phyloP scores from a whole-genome alignment of 2,329 filamentous ascomycete genomes.

The Fusarium paranaense region DNA sequence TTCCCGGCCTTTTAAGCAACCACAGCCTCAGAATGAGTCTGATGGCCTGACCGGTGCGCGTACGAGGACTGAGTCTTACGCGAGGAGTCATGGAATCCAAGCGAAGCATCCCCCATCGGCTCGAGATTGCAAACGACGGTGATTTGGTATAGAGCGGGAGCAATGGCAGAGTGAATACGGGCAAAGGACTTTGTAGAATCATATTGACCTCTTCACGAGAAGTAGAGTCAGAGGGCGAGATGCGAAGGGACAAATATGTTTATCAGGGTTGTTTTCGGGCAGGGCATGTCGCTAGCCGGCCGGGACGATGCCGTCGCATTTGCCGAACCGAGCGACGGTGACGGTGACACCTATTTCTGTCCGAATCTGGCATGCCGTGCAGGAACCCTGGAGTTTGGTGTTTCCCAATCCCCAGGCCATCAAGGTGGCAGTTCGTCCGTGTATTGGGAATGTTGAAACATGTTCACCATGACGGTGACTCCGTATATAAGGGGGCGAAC shows the following conservation, averaged over 20 bases:
- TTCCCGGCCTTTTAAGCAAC: constrained; percentile 1
- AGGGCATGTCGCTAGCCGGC: constrained; percentile 22
- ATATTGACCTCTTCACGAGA: neutral
- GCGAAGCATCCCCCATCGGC: constrained; percentile 14
- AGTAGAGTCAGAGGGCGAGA: neutral
- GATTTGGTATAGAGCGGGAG: constrained; percentile 10
- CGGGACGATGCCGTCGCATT: constrained; percentile 20
- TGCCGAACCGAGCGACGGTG: constrained; percentile 22
- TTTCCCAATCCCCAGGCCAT: constrained; percentile 1
- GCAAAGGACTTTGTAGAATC: neutral
- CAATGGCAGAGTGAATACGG: neutral
- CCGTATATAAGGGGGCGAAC: neutral
- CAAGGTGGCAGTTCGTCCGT: neutral
- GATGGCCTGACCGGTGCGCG: constrained; percentile 15
- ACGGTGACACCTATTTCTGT: constrained; percentile 6
- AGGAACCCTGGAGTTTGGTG: neutral
- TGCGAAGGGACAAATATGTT: constrained; percentile 3
- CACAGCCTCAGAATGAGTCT: neutral
- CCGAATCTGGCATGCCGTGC: neutral
- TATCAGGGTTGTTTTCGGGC: constrained; percentile 29
- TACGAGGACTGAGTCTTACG: constrained; percentile 5
- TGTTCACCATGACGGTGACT: neutral
- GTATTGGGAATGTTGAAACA: neutral
- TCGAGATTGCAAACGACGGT: constrained; percentile 17
- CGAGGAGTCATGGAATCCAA: neutral